Evolutionary conservation across 1,284 basidiomycete genomes (phyloP), one percentile per base, ranked within the genome.

Genomic region (Cutaneotrichosporon mucoides): DNA sequence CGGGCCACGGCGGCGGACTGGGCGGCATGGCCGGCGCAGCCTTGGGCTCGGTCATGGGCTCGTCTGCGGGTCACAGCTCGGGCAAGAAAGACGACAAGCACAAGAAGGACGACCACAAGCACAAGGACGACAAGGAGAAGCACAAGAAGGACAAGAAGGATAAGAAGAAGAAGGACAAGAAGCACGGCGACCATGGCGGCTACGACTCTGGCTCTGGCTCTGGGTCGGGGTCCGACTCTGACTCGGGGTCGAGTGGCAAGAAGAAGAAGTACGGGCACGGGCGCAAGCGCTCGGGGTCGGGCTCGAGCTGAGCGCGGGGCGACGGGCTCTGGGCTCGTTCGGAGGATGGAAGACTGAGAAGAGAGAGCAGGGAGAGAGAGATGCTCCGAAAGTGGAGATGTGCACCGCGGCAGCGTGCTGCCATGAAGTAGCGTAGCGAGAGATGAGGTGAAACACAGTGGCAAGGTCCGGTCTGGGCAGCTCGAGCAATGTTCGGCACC

Each of bases 101-200:
- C 34, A n/a, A 47, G 46, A 47, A 44, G 13, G 15, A 48, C 13
- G 12, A 48, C 10, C 12, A 48, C 7, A 12, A 48, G 12, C 7
- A 48, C 10, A 36, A 48, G 34, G 13, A 48, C 3, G 7, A 36
- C 5, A 5, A 46, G 24, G n/a, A 50, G 1, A 50, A 50, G 49
- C 6, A 50, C 49, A 50, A 50, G 37, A 50, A 48, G 47, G 47
- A 48, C 47, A 48, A 48, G 47, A 16, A 48, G 15, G 8, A 48
- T 8, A 48, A 47, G 46, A 36, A 48, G 34, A 35, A 48, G 34
- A 16, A 47, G 7, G 10, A 16, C 33, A 16, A 24, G 24, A 50
- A 50, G 37, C 37, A 12, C 33, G 38, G 12, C 38, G 38, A 40
- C 38, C 12, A 8, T 8, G 38, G 12, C 38, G 38, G 47, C 47